Conservation (phyloP, 1,284 basidiomycete species). For the Austroboletus novae-zelandiae region DNA sequence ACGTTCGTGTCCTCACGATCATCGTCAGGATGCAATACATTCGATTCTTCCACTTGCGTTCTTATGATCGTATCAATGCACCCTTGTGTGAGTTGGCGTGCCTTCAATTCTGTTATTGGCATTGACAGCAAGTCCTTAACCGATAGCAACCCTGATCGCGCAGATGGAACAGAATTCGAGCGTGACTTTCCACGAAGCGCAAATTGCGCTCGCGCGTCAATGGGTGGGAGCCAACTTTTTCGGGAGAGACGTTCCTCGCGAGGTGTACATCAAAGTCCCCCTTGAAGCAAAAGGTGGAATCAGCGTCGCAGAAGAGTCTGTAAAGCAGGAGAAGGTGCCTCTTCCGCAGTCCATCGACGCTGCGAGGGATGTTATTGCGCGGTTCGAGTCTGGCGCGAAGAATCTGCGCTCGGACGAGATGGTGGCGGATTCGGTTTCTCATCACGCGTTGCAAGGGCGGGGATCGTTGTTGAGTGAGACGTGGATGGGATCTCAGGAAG, state of each 20-base stretch:
- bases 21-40: constrained; percentile 68
- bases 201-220: constrained; percentile 82
- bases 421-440: constrained; percentile 73
- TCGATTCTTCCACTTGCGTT: constrained; percentile 85
- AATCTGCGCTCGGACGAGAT: constrained; percentile 52
- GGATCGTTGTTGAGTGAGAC: constrained; percentile 64
- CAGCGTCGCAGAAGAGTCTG: constrained; percentile 45
- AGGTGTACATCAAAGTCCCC: constrained; percentile 53
- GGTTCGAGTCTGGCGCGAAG: constrained; percentile 66
- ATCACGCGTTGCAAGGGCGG: constrained; percentile 69
- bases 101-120: not conserved
- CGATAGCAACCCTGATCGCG: constrained; percentile 55
- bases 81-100: constrained; percentile 49
- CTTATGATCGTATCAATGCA: constrained; percentile 90
- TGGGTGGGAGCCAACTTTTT: constrained; percentile 64
- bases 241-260: constrained; percentile 41
- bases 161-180: constrained; percentile 74
- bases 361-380: constrained; percentile 60
- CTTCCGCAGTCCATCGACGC: constrained; percentile 66
- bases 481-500: constrained; percentile 81
- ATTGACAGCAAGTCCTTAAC: not conserved
- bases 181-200: constrained; percentile 80
- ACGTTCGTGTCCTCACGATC: constrained; percentile 2
- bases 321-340: constrained; percentile 58
- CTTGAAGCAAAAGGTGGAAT: constrained; percentile 44